Evolutionary conservation across 352 stramenopile genomes (phyloP).

Genomic region (Phytopythium sindhum): DNA sequence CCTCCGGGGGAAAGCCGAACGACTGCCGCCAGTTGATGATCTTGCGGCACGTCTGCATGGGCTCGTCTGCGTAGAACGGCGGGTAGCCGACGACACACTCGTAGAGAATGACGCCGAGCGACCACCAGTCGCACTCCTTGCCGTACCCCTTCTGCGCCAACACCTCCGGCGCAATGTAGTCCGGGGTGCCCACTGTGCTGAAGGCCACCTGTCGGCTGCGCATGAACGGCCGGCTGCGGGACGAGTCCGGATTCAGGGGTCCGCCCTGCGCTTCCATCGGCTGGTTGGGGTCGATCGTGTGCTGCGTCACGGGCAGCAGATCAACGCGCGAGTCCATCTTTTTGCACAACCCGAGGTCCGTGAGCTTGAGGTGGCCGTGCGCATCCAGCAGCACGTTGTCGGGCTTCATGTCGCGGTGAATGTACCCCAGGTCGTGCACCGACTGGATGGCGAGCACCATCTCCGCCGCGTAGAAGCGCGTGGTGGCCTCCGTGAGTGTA

Average conservation of each 20-base stretch:
- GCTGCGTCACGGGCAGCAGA: constrained; percentile 72
- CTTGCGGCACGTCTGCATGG: constrained; percentile 97
- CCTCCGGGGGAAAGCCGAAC: constrained; percentile 76
- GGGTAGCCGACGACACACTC: constrained; percentile 99
- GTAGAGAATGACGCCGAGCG: constrained; percentile 99
- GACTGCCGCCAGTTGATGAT: constrained; percentile 87
- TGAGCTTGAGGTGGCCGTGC: constrained; percentile 98
- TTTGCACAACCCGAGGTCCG: constrained; percentile 97
- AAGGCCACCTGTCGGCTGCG: constrained; percentile 91
- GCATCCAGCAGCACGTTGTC: constrained; percentile 97
- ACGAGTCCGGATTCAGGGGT: constrained; percentile 25
- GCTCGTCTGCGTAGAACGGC: constrained; percentile 98
- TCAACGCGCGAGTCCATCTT: constrained; percentile 92
- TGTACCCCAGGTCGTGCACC: constrained; percentile 98
- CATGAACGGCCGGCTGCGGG: constrained; percentile 44
- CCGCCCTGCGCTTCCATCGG: constrained; percentile 13
- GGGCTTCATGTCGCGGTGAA: constrained; percentile 98
- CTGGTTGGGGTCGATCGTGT: constrained; percentile 42
- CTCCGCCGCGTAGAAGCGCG: constrained; percentile 97
- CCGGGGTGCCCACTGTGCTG: constrained; percentile 97
- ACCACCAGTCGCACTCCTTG: constrained; percentile 99
- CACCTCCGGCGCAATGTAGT: constrained; percentile 99
- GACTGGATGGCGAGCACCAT: constrained; percentile 97
- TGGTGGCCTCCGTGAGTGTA: constrained; percentile 86
- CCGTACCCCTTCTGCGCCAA: constrained; percentile 84